Evolutionary conservation across 305 asterid genomes (phyloP), one percentile per base, ranked within the genome.

Genomic region (Fraxinus nigra): DNA sequence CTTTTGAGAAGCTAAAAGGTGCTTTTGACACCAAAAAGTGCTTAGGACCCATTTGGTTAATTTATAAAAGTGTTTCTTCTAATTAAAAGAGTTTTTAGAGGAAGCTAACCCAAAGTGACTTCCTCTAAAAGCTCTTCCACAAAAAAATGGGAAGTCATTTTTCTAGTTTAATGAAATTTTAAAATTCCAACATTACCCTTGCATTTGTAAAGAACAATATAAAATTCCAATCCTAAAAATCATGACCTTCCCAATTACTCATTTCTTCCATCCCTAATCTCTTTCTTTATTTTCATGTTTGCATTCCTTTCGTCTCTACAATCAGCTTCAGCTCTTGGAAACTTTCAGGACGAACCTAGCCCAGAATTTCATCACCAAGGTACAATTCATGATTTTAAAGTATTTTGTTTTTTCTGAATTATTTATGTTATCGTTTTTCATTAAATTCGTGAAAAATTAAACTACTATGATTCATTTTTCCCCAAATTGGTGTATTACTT

Each of bases 331-430:
- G 82, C 85, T 75, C 54, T 37, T 43, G 80, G 11, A 37, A 43
- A 37, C 56, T 56, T 75, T 79, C 84, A 40, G 30, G 74, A 84
- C 59, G 86, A 84, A 86, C 83, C 89, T 73, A 82, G 77, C 54
- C 34, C 33, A 43, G 80, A 84, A 84, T 81, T 86, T 84, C 77
- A n/a, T 63, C 40, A 32, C 59, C 75, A 43, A 16, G 24, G 56
- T 16, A 63, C 48, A 28, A 37, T 20, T 9, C 20, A 24, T 33
- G 33, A 16, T 40, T 74, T 59, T 40, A 35, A 28, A 46, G 48
- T 43, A 70, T 38, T 34, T 43, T 48, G 46, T 8, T 38, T 38
- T 63, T 7, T 81, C 16, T 40, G 40, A 56, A 38, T 80, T 63
- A 32, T 56, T 56, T 56, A 2, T 18, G 33, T 4, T 48, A 16